Conservation (phyloP, 169 alveolate genomes). For the Eimeria tenella region DNA sequence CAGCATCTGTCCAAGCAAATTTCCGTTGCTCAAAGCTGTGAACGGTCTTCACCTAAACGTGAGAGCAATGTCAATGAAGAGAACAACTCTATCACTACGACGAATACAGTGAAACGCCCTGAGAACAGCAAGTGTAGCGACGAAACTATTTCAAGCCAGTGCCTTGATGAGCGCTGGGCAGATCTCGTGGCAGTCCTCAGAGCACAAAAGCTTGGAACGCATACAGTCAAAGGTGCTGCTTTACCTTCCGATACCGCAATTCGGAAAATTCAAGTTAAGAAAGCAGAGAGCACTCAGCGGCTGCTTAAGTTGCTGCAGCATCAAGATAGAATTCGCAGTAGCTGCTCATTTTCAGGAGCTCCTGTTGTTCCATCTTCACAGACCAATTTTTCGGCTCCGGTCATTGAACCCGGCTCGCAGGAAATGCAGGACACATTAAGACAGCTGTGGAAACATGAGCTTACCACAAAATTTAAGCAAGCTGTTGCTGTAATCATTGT, state of each 20-base stretch:
- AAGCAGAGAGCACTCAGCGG: not conserved
- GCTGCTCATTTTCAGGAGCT: constrained; percentile 27
- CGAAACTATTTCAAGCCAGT: not conserved
- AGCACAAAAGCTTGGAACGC: constrained; percentile 48
- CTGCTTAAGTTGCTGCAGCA: constrained; percentile 6
- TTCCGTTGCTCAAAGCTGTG: not conserved
- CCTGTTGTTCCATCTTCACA: constrained; percentile 36
- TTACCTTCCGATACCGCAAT: constrained; percentile 32
- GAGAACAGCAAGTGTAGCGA: constrained; percentile 43
- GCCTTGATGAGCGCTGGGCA: constrained; percentile 61
- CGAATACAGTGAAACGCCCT: not conserved
- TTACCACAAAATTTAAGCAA: not conserved
- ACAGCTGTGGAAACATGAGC: constrained; percentile 28
- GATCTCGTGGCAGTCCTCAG: constrained; percentile 18
- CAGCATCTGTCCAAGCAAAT: not conserved
- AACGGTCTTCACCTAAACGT: not conserved
- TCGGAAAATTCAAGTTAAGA: constrained; percentile 8
- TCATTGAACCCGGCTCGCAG: not conserved
- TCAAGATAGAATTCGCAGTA: constrained; percentile 47
- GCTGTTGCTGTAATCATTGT: constrained; percentile 27
- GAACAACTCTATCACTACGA: not conserved
- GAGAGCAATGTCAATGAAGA: not conserved
- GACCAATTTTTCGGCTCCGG: not conserved
- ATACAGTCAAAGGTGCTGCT: constrained; percentile 19
- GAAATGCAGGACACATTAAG: not conserved